Base-by-base conservation (phyloP, 345 rosid species). In the Erodium maritimum region DNA sequence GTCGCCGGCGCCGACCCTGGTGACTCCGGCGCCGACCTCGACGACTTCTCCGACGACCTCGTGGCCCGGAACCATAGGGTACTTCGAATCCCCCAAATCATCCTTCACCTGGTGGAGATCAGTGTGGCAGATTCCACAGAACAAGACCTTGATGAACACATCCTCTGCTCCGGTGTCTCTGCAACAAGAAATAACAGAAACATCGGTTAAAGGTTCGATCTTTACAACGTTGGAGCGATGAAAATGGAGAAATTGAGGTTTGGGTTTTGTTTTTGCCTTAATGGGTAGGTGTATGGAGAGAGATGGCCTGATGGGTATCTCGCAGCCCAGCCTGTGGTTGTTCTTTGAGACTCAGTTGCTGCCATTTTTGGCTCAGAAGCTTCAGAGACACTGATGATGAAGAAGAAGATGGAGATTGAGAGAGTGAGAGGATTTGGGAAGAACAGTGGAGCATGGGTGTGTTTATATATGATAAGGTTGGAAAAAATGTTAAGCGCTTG, bases 61-160 rank as follows among this genome's bases (percentile, higher is more conserved):
- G 46, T 86, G 96, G 61, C 95, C 91, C 0, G 91, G 88, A 61
- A 86, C 90, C 84, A 86, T 80, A 9, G 95, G 95, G 67, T 89
- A 90, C 19, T 70, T 70, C 20, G 91, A 66, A 79, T 69, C 65
- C 75, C 80, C 80, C 0, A 84, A 77, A 61, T 86, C 88, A 52
- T 79, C 80, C 59, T 75, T 86, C 56, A 74, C 51, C 62, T 84
- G 91, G 62, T 82, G 95, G 61, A 90, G 55, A 71, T 90, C 95
- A 5, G 86, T 77, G 64, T 86, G 95, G 67, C 90, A 83, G 55
- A 86, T 72, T 56, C 95, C 96, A 66, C 90, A 80, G 59, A 68
- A 75, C 6, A 80, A 63, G 61, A 90, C 78, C 73, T 73, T 77
- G 23, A 90, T 58, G 50, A 62, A 62, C 1, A 84, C 90, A 79